Base-by-base conservation (phyloP, 306 rosid species). In the Sicyos edulis region DNA sequence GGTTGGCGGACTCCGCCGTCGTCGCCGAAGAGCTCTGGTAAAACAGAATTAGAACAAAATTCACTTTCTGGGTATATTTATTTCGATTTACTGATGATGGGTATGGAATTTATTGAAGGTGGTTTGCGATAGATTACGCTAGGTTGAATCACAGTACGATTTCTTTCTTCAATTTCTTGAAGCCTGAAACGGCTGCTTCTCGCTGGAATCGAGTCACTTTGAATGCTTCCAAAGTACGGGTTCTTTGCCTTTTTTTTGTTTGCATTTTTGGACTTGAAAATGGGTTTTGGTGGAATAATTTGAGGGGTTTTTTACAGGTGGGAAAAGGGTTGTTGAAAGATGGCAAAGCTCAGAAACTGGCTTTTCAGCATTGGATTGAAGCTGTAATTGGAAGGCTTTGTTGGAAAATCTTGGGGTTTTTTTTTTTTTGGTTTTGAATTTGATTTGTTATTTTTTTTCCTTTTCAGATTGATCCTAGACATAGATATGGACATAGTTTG, bases 291-390 rank as follows among this genome's bases (percentile, higher is more conserved):
- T 49, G 55, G 72, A 49, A 7, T 32, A 49, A 21, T 70, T 44
- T 74, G 67, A 58, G n/a, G 40, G 49, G 17, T 54, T 73, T 79
- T 75, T 75, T 57, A 78, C 86, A 92, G 98, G 98, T 92, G 57
- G 98, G 98, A 17, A 88, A 90, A 71, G 98, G 98, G 9, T 54
- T 92, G 75, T 90, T 84, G 55, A 80, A 82, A 78, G 96, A 92
- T 56, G 88, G 88, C 79, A 81, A 87, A 84, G 98, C 98, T 37
- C 96, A 85, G 70, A 88, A 90, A 76, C 77, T 92, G 89, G 96
- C 98, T 70, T 90, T 92, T 81, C 96, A 85, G 84, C 98, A 92
- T 78, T 92, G 98, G 98, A 90, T 92, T 75, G 98, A 92, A 87
- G 98, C 98, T 60, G 98, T 90, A 80, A 84, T 71, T 70, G 49